Conservation (phyloP, 306 rosid species). For the Quercus mongolica region DNA sequence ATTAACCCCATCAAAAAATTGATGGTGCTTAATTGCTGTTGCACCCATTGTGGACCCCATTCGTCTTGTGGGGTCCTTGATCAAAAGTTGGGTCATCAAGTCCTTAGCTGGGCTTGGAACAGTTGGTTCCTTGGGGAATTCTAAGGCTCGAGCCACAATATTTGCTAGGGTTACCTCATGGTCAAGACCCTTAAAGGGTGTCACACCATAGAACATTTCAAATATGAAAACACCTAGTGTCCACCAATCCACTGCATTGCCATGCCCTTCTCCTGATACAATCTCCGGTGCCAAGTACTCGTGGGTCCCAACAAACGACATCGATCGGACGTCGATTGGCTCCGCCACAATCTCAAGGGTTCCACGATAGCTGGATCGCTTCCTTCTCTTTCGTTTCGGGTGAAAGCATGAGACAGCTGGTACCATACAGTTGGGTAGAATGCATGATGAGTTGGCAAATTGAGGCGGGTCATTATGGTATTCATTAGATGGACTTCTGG, state of each 20-base stretch:
- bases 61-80: constrained; percentile 63
- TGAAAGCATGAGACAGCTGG: constrained; percentile 63
- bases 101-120: constrained; percentile 50
- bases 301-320: constrained; percentile 82
- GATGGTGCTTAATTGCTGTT: constrained; percentile 52
- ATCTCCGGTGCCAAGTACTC: constrained; percentile 66
- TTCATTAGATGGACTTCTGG: not conserved
- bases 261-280: constrained; percentile 69
- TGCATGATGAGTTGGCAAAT: constrained; percentile 58
- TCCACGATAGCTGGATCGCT: constrained; percentile 22
- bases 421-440: constrained; percentile 60
- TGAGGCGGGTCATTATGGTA: constrained; percentile 32
- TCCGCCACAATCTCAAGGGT: constrained; percentile 58
- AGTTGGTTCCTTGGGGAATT: constrained; percentile 61
- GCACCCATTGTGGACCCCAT: constrained; percentile 69
- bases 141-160: constrained; percentile 73
- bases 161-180: constrained; percentile 69
- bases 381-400: constrained; percentile 47
- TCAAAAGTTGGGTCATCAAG: constrained; percentile 51
- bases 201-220: constrained; percentile 64
- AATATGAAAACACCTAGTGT: constrained; percentile 59
- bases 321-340: constrained; percentile 62
- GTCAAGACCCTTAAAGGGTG: constrained; percentile 67
- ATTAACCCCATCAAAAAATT: constrained; percentile 59
- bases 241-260: constrained; percentile 90